These are phyloP conservation scores for Puccinia hordei DNA, from an alignment of 1,284 basidiomycete species.

Conservation along the genomic window DNA sequence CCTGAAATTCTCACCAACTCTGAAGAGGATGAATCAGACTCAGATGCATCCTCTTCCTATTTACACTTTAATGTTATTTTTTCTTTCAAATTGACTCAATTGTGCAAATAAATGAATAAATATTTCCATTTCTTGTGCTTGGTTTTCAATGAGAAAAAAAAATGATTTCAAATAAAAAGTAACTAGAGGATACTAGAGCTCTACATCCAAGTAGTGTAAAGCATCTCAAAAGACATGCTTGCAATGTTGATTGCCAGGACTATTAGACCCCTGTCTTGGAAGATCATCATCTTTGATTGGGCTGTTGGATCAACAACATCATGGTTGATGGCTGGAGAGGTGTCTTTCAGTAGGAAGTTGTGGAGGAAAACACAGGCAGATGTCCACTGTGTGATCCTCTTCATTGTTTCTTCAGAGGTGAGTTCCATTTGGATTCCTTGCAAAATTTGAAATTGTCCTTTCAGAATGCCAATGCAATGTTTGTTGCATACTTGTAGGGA, in stretches of 20 bases:
- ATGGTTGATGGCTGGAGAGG: neutral
- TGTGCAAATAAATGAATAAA: too few relatives aligned
- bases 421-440: neutral
- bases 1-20: too few relatives aligned
- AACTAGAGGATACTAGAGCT: too few relatives aligned
- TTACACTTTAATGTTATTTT: neutral
- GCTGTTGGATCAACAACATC: neutral
- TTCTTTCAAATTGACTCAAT: neutral
- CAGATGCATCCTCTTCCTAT: neutral
- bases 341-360: neutral
- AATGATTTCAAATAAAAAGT: neutral
- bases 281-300: neutral
- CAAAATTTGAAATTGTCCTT: too few relatives aligned
- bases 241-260: too few relatives aligned
- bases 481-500: too few relatives aligned
- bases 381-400: conserved; percentile 9
- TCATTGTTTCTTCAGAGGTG: neutral
- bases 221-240: too few relatives aligned
- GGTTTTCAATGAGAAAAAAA: too few relatives aligned
- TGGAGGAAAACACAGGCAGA: too few relatives aligned
- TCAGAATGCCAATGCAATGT: too few relatives aligned
- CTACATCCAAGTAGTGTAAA: neutral
- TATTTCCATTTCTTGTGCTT: too few relatives aligned
- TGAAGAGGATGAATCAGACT: too few relatives aligned
- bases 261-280: neutral